phyloP scores from a whole-genome alignment of 2,329 filamentous ascomycete species.

The Phialophora macrospora region DNA sequence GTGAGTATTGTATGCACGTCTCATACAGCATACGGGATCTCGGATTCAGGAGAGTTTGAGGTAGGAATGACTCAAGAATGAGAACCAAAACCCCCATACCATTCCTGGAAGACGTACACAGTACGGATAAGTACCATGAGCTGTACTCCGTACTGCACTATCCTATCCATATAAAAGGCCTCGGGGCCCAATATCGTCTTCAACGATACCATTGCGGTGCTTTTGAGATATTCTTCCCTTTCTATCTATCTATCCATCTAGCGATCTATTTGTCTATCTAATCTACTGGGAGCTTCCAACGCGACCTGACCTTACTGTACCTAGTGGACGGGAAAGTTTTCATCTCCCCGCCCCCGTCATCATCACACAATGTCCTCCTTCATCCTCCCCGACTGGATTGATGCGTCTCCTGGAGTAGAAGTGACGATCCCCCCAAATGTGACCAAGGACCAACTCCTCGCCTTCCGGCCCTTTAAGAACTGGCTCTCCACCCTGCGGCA shows the following conservation, averaged over 20 bases:
- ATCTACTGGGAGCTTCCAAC: no score
- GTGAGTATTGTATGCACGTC: background rate
- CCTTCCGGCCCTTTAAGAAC: background rate
- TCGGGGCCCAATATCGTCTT: no score
- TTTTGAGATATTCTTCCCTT: no score
- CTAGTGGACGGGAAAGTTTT: no score
- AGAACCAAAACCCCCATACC: background rate
- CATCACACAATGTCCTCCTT: background rate
- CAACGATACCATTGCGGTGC: no score
- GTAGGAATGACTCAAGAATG: background rate
- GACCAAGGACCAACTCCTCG: background rate
- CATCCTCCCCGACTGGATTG: background rate
- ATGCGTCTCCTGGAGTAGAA: background rate
- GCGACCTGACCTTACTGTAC: no score
- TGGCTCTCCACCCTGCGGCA: background rate
- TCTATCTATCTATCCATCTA: no score
- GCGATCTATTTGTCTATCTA: no score
- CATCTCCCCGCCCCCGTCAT: no score
- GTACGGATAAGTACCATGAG: no score
- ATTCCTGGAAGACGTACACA: background rate
- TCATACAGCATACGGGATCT: background rate
- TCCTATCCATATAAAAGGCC: no score
- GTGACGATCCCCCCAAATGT: background rate
- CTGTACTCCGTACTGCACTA: no score
- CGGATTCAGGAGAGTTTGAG: background rate